These are phyloP conservation scores for Solidago caesia DNA, from an alignment of 129 eudicot species.

Conservation along the genomic window DNA sequence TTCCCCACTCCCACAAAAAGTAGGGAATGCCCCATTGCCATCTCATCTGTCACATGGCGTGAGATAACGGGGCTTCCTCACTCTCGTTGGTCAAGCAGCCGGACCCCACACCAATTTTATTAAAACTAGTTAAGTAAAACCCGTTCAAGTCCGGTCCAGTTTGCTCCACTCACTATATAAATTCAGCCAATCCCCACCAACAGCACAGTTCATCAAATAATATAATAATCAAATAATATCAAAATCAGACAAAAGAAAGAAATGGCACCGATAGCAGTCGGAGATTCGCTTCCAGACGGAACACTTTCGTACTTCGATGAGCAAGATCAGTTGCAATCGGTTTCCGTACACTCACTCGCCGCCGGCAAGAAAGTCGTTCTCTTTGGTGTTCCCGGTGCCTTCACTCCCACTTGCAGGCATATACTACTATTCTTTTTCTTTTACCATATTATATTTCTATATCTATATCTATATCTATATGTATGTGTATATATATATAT, in stretches of 20 bases:
- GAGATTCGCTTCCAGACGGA: constrained; percentile 81
- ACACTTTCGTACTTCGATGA: constrained; percentile 62
- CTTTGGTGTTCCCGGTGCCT: constrained; percentile 95
- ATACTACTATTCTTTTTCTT: background rate
- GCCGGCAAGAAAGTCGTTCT: constrained; percentile 86
- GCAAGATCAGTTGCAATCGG: constrained; percentile 57
- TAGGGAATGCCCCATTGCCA: too few species aligned
- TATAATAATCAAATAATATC: background rate
- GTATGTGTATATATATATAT: background rate
- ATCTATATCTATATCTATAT: background rate
- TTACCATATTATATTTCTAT: background rate
- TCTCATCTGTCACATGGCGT: too few species aligned
- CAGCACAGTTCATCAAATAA: too few species aligned
- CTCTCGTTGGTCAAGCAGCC: too few species aligned
- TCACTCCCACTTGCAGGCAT: constrained; percentile 95
- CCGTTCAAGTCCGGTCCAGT: too few species aligned
- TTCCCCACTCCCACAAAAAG: too few species aligned
- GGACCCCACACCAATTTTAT: too few species aligned
- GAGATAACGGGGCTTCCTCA: too few species aligned
- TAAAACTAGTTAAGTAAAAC: too few species aligned
- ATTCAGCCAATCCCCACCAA: too few species aligned
- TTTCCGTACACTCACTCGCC: constrained; percentile 82
- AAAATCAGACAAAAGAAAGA: background rate
- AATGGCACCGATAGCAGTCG: constrained; percentile 85
- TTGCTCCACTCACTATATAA: too few species aligned